phyloP scores from a whole-genome alignment of 495 filamentous ascomycete genomes.

The Neurospora sp. region DNA sequence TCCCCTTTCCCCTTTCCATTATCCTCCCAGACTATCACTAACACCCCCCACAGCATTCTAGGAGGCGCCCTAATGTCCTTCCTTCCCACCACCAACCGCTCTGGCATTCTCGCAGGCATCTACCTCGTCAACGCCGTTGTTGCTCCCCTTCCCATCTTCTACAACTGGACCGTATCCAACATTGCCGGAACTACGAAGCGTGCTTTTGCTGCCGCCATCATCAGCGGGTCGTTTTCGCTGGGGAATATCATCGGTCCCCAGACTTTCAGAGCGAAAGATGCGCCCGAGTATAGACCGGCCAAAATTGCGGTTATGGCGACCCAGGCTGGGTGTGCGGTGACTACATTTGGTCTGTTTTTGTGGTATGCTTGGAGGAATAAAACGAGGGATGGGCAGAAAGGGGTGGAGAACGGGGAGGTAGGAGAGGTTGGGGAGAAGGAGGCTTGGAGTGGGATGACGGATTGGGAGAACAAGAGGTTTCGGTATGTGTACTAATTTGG shows the following conservation, averaged over 20 bases:
- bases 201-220: conserved; percentile 37
- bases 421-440: conserved; percentile 23
- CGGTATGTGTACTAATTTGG: conserved; percentile 22
- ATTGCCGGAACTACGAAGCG: conserved; percentile 29
- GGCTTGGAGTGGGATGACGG: conserved; percentile 25
- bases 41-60: conserved; percentile 27
- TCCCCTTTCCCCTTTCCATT: background rate
- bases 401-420: conserved; percentile 22
- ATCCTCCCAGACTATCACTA: background rate
- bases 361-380: conserved; percentile 32
- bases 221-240: conserved; percentile 49
- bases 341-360: conserved; percentile 21
- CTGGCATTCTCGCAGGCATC: conserved; percentile 49
- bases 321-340: conserved; percentile 23
- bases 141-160: conserved; percentile 37
- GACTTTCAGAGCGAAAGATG: conserved; percentile 51
- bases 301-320: conserved; percentile 47
- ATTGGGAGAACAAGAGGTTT: conserved; percentile 31
- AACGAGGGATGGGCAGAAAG: conserved; percentile 13
- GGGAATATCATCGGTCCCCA: conserved; percentile 63
- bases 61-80: conserved; percentile 54
- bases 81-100: conserved; percentile 30
- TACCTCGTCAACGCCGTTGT: conserved; percentile 55
- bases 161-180: conserved; percentile 30
- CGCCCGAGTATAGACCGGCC: conserved; percentile 50